Percentiles rank a stretch among this genome's conserved stretches.
These are phyloP conservation scores for Mortierella hygrophila DNA, from an alignment of 192 early-diverging fungal species.

Conservation along the genomic window DNA sequence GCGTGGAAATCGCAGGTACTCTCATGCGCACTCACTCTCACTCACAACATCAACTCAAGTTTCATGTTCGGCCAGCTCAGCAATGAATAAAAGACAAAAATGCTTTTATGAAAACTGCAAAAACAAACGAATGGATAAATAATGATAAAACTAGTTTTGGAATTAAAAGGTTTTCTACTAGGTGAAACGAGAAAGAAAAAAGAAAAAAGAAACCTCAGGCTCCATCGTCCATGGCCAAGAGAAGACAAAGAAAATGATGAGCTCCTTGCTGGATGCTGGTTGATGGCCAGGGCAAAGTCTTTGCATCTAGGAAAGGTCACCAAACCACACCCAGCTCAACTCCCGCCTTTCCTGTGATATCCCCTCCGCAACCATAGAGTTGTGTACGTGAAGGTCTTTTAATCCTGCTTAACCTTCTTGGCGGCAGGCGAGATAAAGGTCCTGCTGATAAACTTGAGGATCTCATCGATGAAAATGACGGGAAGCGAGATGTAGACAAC, in stretches of 20 bases:
- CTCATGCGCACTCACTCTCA: background rate
- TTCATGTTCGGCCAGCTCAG: background rate
- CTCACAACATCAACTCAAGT: background rate
- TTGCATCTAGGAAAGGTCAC: too few species aligned
- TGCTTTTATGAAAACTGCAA: background rate
- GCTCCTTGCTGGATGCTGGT: too few species aligned
- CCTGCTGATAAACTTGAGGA: constrained; percentile 83
- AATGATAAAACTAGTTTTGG: background rate
- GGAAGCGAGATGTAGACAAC: constrained; percentile 92
- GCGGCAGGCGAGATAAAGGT: constrained; percentile 58
- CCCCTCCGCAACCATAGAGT: background rate
- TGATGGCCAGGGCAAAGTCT: too few species aligned
- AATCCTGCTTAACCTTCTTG: constrained; percentile 55
- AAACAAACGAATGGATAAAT: background rate
- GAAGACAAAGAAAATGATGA: too few species aligned
- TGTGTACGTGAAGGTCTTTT: background rate
- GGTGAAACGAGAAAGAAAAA: too few species aligned
- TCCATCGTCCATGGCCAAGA: too few species aligned
- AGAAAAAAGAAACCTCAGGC: too few species aligned
- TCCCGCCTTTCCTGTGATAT: background rate
- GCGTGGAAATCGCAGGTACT: background rate
- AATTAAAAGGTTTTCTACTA: constrained; percentile 9
- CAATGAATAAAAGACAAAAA: background rate
- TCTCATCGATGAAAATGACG: constrained; percentile 93
- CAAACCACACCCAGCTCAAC: background rate